Evolutionary conservation across 1,284 basidiomycete species (phyloP).

Genomic region (Naganishia cerealis): DNA sequence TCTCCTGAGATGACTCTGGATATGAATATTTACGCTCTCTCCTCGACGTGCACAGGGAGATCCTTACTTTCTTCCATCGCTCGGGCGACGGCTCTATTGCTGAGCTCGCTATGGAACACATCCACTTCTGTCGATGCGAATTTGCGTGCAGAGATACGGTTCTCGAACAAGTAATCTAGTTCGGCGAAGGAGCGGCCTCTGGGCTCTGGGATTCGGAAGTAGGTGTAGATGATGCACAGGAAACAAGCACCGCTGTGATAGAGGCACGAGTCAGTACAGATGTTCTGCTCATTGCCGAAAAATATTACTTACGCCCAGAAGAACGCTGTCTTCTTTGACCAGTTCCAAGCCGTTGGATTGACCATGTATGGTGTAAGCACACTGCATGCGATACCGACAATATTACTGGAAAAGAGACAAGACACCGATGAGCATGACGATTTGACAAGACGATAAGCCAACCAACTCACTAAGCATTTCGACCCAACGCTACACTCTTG

Average conservation of each 20-base stretch:
- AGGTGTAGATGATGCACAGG: conserved; percentile 52
- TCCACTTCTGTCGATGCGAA: conserved; percentile 36
- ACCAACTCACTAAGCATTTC: conserved; percentile 47
- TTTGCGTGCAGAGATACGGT: conserved; percentile 43
- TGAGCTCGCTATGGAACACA: conserved; percentile 30
- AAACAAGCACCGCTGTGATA: conserved; percentile 41
- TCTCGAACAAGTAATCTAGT: conserved; percentile 55
- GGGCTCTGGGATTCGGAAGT: conserved; percentile 54
- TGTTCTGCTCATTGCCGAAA: not conserved
- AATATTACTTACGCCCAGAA: conserved; percentile 33
- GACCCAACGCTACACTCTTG: conserved; percentile 60
- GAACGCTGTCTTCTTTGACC: conserved; percentile 45
- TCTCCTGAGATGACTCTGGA: conserved; percentile 8
- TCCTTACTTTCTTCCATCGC: conserved; percentile 31
- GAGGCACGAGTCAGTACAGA: conserved; percentile 18
- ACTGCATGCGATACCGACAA: conserved; percentile 54
- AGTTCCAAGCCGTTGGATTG: conserved; percentile 55
- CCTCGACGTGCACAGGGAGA: conserved; percentile 28
- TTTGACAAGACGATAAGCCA: not conserved
- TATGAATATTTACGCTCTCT: conserved; percentile 27
- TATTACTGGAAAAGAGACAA: conserved; percentile 44
- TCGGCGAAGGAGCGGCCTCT: conserved; percentile 54
- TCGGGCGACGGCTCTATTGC: conserved; percentile 15
- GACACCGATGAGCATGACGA: conserved; percentile 32
- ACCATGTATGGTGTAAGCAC: conserved; percentile 56